Evolutionary conservation across 192 early-diverging fungal species (phyloP).

Genomic region (Pilaira anomala): DNA sequence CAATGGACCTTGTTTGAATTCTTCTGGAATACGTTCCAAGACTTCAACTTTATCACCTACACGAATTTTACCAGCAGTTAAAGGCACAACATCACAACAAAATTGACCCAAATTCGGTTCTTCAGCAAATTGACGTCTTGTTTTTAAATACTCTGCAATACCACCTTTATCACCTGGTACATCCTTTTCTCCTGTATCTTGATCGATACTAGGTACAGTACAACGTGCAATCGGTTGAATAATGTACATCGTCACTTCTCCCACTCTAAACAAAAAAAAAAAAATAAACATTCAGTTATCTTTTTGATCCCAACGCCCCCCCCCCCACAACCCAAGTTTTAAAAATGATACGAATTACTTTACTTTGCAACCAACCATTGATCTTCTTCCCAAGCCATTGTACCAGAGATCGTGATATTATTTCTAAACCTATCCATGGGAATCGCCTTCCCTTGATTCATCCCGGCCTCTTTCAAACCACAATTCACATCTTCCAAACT

Average conservation of each 20-base stretch:
- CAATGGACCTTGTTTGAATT: constrained; percentile 3
- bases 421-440: constrained; percentile 31
- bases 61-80: constrained; percentile 27
- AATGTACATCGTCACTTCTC: constrained; percentile 31
- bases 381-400: constrained; percentile 35
- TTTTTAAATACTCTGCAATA: constrained; percentile 8
- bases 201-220: constrained; percentile 35
- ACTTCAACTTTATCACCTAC: constrained; percentile 35
- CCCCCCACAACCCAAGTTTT: too few species aligned
- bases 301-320: too few species aligned
- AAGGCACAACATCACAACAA: constrained; percentile 28
- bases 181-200: constrained; percentile 36
- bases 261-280: too few species aligned
- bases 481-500: constrained; percentile 25
- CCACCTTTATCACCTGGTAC: constrained; percentile 17
- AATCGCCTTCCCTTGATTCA: constrained; percentile 27
- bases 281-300: too few species aligned
- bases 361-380: constrained; percentile 37
- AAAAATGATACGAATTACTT: not conserved
- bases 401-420: constrained; percentile 32
- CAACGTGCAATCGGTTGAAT: constrained; percentile 30
- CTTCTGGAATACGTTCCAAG: constrained; percentile 31
- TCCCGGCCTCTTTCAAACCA: not conserved
- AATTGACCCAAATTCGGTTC: constrained; percentile 23
- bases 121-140: constrained; percentile 19